Evolutionary conservation across 495 filamentous ascomycete species (phyloP).

Genomic region (Chlorociboria aeruginascens): DNA sequence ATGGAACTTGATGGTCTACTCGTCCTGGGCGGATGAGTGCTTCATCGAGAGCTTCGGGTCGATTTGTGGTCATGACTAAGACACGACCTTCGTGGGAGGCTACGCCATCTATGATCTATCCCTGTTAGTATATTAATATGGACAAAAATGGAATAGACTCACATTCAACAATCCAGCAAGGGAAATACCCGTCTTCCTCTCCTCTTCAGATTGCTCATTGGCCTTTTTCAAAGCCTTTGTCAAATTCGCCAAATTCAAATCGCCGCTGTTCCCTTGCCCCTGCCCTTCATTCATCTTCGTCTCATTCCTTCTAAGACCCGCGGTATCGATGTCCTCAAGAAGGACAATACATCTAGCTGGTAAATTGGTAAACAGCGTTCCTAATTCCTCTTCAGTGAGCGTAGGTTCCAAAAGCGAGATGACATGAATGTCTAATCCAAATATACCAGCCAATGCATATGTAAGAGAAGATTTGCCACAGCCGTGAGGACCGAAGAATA

Average conservation of each 20-base stretch:
- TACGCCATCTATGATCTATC: slow-evolving; percentile 26
- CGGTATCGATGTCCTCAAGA: slow-evolving; percentile 63
- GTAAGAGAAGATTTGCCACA: slow-evolving; percentile 50
- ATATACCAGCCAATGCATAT: slow-evolving; percentile 57
- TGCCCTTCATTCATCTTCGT: slow-evolving; percentile 20
- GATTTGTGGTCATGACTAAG: slow-evolving; percentile 78
- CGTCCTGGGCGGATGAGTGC: slow-evolving; percentile 68
- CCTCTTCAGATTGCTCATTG: slow-evolving; percentile 25
- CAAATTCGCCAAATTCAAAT: slow-evolving; percentile 6
- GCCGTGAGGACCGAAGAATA: slow-evolving; percentile 66
- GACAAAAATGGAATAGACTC: neutral
- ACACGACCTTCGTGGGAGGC: slow-evolving; percentile 70
- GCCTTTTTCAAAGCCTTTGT: slow-evolving; percentile 15
- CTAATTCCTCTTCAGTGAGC: slow-evolving; percentile 59
- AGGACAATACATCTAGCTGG: slow-evolving; percentile 55
- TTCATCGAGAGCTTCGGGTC: slow-evolving; percentile 58
- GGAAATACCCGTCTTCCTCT: slow-evolving; percentile 36
- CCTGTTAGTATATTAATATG: no score
- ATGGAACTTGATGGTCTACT: slow-evolving; percentile 60
- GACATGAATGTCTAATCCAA: slow-evolving; percentile 57
- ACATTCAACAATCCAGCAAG: slow-evolving; percentile 73
- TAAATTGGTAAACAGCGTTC: slow-evolving; percentile 50
- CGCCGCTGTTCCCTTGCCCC: neutral
- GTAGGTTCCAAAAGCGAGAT: slow-evolving; percentile 49
- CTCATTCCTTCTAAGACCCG: slow-evolving; percentile 41